Evolutionary conservation across 345 rosid species (phyloP), one percentile per base, ranked within the genome.

Genomic region (Aquilaria sinensis): DNA sequence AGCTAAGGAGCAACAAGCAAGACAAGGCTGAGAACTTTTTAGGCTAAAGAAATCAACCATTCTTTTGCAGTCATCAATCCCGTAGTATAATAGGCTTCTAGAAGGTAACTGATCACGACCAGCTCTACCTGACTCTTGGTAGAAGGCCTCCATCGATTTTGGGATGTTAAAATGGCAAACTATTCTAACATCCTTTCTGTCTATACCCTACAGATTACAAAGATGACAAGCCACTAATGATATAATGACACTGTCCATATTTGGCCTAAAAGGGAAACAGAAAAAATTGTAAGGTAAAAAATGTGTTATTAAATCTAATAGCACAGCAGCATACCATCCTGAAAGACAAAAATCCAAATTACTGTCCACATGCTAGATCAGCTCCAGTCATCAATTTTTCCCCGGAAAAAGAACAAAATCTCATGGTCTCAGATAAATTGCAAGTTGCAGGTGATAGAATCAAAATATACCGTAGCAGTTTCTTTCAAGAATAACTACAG

Each of bases 61-160:
- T 79, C 74, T 86, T 73, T 76, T 86, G 65, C 88, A 83, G 70
- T 94, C 99, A 70, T 90, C 97, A 9, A 85, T 72, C 68, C 99
- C 97, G 73, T 94, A 90, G 80, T 94, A 94, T 74, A 94, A 73
- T 63, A 94, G 59, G 76, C 99, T 90, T 75, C 78, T 77, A 15
- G 88, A 88, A 29, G 92, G 88, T 78, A 80, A 62, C 60, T 94
- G 97, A 85, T 94, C 97, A 15, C 97, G 95, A 60, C 99, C 97
- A 49, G 96, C 99, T 81, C 99, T 83, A 55, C 99, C 99, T 6
- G 99, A 94, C 69, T 94, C 99, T 82, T 94, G 99, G 75, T 94
- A 94, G 73, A 94, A 94, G 64, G 89, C 81, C 78, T 94, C 97
- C 99, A 94, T 90, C 53, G 97, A 88, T 73, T 94, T 94, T 16